These are phyloP conservation scores for Ophiostoma himal-ulmi DNA, from an alignment of 2,329 filamentous ascomycete species.

Conservation along the genomic window DNA sequence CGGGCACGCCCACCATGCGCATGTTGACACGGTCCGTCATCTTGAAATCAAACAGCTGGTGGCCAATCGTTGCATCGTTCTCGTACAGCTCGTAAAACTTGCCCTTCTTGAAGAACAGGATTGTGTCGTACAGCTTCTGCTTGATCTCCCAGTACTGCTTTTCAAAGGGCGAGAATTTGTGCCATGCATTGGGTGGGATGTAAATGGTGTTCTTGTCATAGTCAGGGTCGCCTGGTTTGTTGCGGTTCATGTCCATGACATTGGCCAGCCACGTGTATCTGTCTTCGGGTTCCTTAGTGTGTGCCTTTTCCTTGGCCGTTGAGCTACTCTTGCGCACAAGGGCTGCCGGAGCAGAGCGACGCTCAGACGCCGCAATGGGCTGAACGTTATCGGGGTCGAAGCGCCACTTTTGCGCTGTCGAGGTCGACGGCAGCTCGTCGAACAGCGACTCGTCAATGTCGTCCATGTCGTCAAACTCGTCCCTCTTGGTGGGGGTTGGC, in stretches of 20 bases:
- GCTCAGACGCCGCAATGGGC: constrained; percentile 29
- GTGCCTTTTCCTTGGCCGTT: constrained; percentile 58
- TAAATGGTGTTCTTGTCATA: constrained; percentile 89
- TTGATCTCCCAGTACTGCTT: constrained; percentile 99
- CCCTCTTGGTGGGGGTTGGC: constrained; percentile 33
- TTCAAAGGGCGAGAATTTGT: constrained; percentile 86
- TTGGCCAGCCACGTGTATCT: constrained; percentile 88
- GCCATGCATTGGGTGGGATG: constrained; percentile 74
- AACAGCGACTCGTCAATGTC: constrained; percentile 51
- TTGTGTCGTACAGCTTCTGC: constrained; percentile 92
- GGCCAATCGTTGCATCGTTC: constrained; percentile 91
- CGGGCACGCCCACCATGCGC: constrained; percentile 98
- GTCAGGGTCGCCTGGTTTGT: constrained; percentile 72
- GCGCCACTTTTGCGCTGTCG: constrained; percentile 78
- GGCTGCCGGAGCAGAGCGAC: constrained; percentile 20
- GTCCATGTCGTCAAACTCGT: constrained; percentile 40
- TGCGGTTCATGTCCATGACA: constrained; percentile 74
- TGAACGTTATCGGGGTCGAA: constrained; percentile 48
- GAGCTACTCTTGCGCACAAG: constrained; percentile 29
- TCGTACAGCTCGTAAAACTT: constrained; percentile 99
- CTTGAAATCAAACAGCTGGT: constrained; percentile 95
- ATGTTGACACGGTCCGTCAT: constrained; percentile 98
- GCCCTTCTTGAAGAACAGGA: constrained; percentile 99
- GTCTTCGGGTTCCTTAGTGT: constrained; percentile 75
- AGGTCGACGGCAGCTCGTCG: constrained; percentile 54